Conservation (phyloP, 495 filamentous ascomycete genomes). For the Neurospora sp. region DNA sequence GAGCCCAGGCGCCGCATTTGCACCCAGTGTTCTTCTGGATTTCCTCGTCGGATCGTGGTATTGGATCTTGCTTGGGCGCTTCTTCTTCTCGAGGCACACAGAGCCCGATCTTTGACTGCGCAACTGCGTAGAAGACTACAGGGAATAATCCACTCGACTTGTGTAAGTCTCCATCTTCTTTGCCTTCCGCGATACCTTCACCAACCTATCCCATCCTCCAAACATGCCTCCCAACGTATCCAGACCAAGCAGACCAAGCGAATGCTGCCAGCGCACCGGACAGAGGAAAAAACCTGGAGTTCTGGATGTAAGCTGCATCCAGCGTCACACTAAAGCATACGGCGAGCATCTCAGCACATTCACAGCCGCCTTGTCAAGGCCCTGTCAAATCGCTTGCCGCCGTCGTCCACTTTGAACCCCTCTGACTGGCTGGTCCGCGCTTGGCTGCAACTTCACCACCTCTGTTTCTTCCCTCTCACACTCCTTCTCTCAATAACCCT, state of each 20-base stretch:
- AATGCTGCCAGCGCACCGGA: background rate
- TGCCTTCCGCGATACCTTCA: background rate
- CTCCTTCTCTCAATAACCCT: background rate
- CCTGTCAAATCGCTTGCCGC: slow-evolving; percentile 28
- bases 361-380: slow-evolving; percentile 21
- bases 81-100: background rate
- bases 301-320: slow-evolving; percentile 15
- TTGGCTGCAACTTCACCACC: background rate
- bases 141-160: background rate
- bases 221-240: background rate
- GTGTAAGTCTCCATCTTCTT: background rate
- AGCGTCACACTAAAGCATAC: slow-evolving; percentile 23
- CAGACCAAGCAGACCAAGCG: background rate
- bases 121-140: background rate
- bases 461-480: background rate
- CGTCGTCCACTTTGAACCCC: slow-evolving; percentile 17
- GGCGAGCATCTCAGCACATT: slow-evolving; percentile 23
- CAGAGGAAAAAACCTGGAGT: background rate
- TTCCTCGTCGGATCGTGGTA: background rate
- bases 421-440: slow-evolving; percentile 11
- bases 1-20: background rate
- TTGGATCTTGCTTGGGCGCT: background rate
- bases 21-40: background rate
- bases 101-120: background rate
- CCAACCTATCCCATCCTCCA: background rate